These are phyloP conservation scores for Tephrocybe sp. DNA, from an alignment of 768 basidiomycete genomes.

Conservation along the genomic window DNA sequence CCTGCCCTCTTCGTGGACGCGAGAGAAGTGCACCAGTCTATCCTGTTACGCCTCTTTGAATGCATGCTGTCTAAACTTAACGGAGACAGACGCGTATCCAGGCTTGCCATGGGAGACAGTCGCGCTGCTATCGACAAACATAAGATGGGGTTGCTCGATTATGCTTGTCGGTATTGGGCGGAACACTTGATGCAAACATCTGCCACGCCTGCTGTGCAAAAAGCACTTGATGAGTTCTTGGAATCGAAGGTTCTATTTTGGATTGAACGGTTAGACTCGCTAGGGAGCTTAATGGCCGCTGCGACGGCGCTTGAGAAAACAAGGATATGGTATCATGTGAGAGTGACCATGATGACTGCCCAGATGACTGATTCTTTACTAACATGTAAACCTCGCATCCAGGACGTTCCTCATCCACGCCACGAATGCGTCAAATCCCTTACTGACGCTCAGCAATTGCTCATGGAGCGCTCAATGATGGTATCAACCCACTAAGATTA, in stretches of 20 bases:
- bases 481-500: no score
- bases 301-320: conserved; percentile 12
- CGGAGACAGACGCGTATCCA: conserved; percentile 1
- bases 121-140: neutral
- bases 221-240: conserved; percentile 11
- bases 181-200: conserved; percentile 12
- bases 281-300: conserved; percentile 9
- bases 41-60: conserved; percentile 9
- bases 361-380: no score
- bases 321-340: conserved; percentile 17
- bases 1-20: conserved; percentile 9
- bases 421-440: no score
- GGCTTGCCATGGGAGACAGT: conserved; percentile 1
- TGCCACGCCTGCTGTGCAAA: conserved; percentile 3
- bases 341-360: neutral
- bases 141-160: conserved; percentile 8
- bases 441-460: no score
- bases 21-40: conserved; percentile 9
- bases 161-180: conserved; percentile 21
- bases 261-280: conserved; percentile 16
- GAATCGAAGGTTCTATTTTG: conserved; percentile 12
- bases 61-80: conserved; percentile 12
- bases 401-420: no score
- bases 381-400: no score
- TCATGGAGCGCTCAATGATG: no score